Conservation (phyloP, 2,329 filamentous ascomycete species). For the Kalaharituber pfeilii region DNA sequence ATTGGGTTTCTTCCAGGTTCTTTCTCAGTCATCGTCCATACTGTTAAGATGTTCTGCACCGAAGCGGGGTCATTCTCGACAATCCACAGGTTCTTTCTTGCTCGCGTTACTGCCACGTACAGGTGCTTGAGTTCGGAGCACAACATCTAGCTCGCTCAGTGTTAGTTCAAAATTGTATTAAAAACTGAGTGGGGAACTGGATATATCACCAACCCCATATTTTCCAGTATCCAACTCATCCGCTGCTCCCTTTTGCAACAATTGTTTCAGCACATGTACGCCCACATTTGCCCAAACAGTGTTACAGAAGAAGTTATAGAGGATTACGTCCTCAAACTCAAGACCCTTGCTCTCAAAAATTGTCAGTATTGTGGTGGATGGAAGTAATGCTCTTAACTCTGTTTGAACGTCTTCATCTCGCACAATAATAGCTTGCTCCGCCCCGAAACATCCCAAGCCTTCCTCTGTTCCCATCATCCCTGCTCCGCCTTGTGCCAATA, state of each 20-base stretch:
- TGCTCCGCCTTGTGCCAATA: not conserved
- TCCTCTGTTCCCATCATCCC: not conserved
- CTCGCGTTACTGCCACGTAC: not conserved
- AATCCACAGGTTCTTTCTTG: not conserved
- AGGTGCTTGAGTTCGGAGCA: not conserved
- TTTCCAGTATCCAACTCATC: not conserved
- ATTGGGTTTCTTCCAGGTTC: not conserved
- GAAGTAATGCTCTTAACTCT: constrained; percentile 19
- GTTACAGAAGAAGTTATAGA: constrained; percentile 24
- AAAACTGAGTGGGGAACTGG: no score
- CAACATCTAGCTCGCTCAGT: not conserved
- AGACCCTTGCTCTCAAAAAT: constrained; percentile 27
- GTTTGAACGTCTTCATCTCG: constrained; percentile 22
- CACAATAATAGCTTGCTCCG: constrained; percentile 25
- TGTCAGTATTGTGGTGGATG: constrained; percentile 20
- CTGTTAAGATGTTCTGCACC: not conserved
- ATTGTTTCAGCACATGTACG: not conserved
- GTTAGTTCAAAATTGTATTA: no score
- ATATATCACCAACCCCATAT: not conserved
- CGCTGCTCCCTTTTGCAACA: not conserved
- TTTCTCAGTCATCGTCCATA: not conserved
- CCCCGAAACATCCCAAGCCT: constrained; percentile 18
- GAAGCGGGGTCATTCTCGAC: not conserved
- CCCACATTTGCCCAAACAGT: not conserved
- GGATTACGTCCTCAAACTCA: constrained; percentile 27